phyloP scores from a whole-genome alignment of 495 filamentous ascomycete genomes.

The Neurospora terricola region DNA sequence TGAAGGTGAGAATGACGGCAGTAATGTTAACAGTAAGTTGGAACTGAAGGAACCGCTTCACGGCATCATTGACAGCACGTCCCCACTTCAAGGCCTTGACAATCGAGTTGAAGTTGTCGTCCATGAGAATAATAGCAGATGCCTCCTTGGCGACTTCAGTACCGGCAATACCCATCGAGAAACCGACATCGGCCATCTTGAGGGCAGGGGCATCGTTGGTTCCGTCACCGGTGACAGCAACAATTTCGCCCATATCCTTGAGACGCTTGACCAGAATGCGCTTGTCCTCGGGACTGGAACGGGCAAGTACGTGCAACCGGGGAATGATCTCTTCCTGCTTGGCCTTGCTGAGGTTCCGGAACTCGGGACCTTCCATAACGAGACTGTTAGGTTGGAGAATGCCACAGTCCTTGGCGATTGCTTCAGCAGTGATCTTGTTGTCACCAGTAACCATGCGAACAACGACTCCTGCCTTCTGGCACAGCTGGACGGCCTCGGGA shows the following conservation, averaged over 20 bases:
- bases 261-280: slow-evolving; percentile 65
- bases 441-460: slow-evolving; percentile 91
- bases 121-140: slow-evolving; percentile 83
- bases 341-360: slow-evolving; percentile 62
- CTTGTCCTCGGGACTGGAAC: slow-evolving; percentile 84
- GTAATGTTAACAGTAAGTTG: slow-evolving; percentile 90
- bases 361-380: slow-evolving; percentile 76
- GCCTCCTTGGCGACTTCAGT: slow-evolving; percentile 94
- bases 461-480: slow-evolving; percentile 67
- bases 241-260: slow-evolving; percentile 67
- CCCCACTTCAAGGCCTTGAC: slow-evolving; percentile 88
- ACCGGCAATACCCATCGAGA: slow-evolving; percentile 86
- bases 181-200: slow-evolving; percentile 78
- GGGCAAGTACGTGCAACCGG: slow-evolving; percentile 69
- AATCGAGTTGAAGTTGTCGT: slow-evolving; percentile 83
- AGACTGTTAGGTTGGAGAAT: slow-evolving; percentile 65
- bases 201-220: slow-evolving; percentile 86
- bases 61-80: slow-evolving; percentile 81
- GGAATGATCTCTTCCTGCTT: slow-evolving; percentile 68
- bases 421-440: slow-evolving; percentile 70
- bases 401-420: slow-evolving; percentile 76
- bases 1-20: slow-evolving; percentile 72
- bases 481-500: slow-evolving; percentile 59
- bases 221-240: slow-evolving; percentile 81
- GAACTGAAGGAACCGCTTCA: slow-evolving; percentile 86